Conservation (phyloP, 73 alveolate species). For the Stentor roeselii region DNA sequence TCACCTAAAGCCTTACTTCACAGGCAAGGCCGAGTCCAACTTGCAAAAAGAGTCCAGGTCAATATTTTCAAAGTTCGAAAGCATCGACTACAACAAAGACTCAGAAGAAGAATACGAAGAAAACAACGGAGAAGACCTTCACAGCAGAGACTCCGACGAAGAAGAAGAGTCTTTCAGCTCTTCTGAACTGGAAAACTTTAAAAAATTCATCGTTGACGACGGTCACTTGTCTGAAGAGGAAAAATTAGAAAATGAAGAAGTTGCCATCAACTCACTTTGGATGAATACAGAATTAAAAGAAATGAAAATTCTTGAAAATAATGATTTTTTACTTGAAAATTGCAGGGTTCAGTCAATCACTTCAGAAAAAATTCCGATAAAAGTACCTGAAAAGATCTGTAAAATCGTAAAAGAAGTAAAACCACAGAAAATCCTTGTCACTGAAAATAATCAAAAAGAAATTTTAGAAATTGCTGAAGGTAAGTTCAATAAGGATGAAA, state of each 20-base stretch:
- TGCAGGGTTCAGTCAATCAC: too few species aligned
- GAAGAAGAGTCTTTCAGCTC: neutral
- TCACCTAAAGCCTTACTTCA: neutral
- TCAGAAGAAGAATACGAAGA: constrained; percentile 11
- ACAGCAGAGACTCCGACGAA: neutral
- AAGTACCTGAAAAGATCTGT: neutral
- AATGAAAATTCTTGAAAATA: neutral
- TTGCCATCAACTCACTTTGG: neutral
- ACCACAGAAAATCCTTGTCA: neutral
- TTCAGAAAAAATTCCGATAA: too few species aligned
- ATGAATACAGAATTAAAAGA: too few species aligned
- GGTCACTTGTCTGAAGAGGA: neutral
- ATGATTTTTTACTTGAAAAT: neutral
- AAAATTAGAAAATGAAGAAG: neutral
- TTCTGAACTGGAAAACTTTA: neutral
- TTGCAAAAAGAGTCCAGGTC: neutral
- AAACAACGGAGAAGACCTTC: neutral
- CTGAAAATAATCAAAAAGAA: neutral
- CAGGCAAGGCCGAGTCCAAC: neutral
- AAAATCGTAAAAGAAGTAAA: neutral
- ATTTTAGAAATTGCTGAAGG: neutral
- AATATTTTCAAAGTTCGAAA: neutral
- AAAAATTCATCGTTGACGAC: neutral
- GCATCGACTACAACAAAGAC: neutral
- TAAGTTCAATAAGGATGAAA: neutral